Conservation (phyloP, 306 rosid species). For the Begonia masoniana region DNA sequence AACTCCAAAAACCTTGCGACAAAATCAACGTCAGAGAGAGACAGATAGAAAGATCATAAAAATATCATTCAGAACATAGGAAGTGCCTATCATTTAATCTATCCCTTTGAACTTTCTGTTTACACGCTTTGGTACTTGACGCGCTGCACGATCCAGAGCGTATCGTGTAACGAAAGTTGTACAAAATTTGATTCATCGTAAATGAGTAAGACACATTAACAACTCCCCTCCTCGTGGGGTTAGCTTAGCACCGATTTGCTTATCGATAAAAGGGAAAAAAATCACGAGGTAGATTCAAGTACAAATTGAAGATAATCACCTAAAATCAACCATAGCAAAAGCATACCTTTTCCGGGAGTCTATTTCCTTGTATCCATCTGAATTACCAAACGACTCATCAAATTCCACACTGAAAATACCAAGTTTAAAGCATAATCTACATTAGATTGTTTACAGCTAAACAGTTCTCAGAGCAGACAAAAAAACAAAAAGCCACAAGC, state of each 20-base stretch:
- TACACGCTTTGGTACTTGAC: constrained; percentile 59
- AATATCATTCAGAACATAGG: constrained; percentile 6
- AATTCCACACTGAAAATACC: constrained; percentile 36
- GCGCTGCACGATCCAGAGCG: too few species aligned
- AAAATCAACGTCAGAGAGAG: constrained; percentile 13
- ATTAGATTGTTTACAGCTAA: not conserved
- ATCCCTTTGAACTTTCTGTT: constrained; percentile 89
- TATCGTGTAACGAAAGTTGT: too few species aligned
- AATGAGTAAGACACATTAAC: too few species aligned
- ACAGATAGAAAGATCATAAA: constrained; percentile 3
- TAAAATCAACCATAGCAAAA: not conserved
- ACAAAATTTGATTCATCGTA: too few species aligned
- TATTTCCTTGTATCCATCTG: constrained; percentile 33
- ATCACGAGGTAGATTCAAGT: not conserved
- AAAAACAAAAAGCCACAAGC: not conserved
- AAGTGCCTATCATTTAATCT: constrained; percentile 76
- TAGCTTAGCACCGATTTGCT: too few species aligned
- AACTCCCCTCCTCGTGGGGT: too few species aligned
- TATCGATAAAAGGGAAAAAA: not conserved
- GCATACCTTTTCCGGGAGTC: constrained; percentile 55
- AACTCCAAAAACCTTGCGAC: constrained; percentile 67
- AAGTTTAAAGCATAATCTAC: not conserved
- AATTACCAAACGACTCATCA: constrained; percentile 24
- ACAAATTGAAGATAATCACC: not conserved
- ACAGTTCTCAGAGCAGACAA: not conserved